phyloP scores from a whole-genome alignment of 345 rosid genomes.

The Citrus maxima region DNA sequence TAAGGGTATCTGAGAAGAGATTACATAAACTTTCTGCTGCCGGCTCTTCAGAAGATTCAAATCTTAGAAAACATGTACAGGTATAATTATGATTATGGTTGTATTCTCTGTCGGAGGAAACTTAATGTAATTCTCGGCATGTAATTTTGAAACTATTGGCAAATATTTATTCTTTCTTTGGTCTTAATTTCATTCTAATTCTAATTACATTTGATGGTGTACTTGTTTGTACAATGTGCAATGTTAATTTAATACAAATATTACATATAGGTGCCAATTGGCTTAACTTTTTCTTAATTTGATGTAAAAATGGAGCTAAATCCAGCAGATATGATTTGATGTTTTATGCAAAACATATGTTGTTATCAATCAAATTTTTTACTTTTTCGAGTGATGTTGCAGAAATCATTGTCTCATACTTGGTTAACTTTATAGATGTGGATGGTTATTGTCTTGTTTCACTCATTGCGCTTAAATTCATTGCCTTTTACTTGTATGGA shows the following conservation, averaged over 20 bases:
- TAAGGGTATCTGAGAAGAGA: too few relatives aligned
- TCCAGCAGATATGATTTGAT: not conserved
- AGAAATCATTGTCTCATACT: not conserved
- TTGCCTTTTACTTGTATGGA: not conserved
- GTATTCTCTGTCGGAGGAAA: too few relatives aligned
- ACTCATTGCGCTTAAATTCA: not conserved
- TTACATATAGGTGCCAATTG: not conserved
- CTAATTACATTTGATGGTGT: not conserved
- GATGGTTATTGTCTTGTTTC: not conserved
- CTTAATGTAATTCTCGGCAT: too few relatives aligned
- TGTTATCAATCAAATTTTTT: not conserved
- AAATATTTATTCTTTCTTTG: too few relatives aligned
- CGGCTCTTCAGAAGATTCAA: too few relatives aligned
- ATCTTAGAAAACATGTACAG: too few relatives aligned
- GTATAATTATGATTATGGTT: too few relatives aligned
- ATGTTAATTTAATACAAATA: not conserved
- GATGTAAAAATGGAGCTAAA: not conserved
- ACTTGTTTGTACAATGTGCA: not conserved
- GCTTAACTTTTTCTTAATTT: not conserved
- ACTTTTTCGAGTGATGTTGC: not conserved
- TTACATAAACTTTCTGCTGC: too few relatives aligned
- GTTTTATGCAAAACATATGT: not conserved
- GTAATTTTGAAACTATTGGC: too few relatives aligned
- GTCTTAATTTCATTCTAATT: slow-evolving; percentile 2
- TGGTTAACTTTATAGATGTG: not conserved